phyloP scores from a whole-genome alignment of 257 asterid species.

The Lantana camara region DNA sequence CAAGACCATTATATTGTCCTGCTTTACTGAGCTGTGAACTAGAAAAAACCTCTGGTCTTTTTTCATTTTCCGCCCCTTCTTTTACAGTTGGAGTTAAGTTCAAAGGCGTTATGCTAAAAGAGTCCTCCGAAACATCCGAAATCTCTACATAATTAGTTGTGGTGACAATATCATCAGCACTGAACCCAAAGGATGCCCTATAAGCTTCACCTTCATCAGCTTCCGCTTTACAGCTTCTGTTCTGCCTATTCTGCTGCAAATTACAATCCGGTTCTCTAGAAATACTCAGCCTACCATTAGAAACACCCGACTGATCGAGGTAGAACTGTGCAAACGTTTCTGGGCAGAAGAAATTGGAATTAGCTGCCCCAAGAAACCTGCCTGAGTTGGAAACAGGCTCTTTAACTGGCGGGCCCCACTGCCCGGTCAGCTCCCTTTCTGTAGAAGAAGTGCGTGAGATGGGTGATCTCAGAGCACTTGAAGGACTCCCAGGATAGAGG shows the following conservation, averaged over 20 bases:
- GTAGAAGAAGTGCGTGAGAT: slow-evolving; percentile 40
- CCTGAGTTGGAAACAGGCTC: slow-evolving; percentile 59
- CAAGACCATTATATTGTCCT: slow-evolving; percentile 30
- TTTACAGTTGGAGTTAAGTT: slow-evolving; percentile 36
- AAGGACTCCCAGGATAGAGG: slow-evolving; percentile 61
- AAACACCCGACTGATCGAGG: slow-evolving; percentile 76
- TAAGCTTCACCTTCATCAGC: slow-evolving; percentile 94
- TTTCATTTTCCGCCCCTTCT: slow-evolving; percentile 38
- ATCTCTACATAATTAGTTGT: slow-evolving; percentile 89
- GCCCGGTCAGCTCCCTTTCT: slow-evolving; percentile 42
- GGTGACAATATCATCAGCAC: slow-evolving; percentile 94
- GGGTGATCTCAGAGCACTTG: slow-evolving; percentile 52
- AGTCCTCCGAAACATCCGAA: slow-evolving; percentile 72
- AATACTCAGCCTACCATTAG: slow-evolving; percentile 87
- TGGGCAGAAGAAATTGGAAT: slow-evolving; percentile 95
- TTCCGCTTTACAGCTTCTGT: slow-evolving; percentile 68
- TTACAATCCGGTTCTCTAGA: slow-evolving; percentile 84
- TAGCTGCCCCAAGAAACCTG: slow-evolving; percentile 50
- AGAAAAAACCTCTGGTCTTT: slow-evolving; percentile 35
- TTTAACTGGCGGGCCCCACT: slow-evolving; percentile 38
- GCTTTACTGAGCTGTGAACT: slow-evolving; percentile 50
- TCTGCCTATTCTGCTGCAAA: slow-evolving; percentile 74
- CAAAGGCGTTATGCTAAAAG: slow-evolving; percentile 71
- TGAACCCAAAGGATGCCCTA: slow-evolving; percentile 97
- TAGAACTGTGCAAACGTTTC: slow-evolving; percentile 98